A percentile compares a stretch with the other conserved stretches of the same genome.
phyloP scores from a whole-genome alignment of 371 early-diverging fungal species.

The Mortierella sp. region DNA sequence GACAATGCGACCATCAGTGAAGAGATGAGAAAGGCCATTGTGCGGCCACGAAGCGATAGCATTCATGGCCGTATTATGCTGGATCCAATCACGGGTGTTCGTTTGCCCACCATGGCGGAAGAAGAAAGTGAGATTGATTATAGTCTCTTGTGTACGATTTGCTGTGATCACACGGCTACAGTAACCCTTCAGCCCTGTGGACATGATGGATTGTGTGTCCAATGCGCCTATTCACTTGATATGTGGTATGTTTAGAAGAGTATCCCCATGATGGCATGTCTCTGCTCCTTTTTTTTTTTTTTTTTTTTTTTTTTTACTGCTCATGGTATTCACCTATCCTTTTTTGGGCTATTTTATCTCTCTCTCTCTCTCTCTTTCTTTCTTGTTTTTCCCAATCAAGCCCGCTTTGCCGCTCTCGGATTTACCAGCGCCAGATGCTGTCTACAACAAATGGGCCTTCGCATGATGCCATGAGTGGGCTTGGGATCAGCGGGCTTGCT shows the following conservation, averaged over 20 bases:
- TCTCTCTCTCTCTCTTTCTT: too few species aligned
- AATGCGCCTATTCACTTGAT: conserved; percentile 49
- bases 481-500: conserved; percentile 34
- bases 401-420: conserved; percentile 38
- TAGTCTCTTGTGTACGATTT: conserved; percentile 43
- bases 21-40: conserved; percentile 31
- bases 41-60: conserved; percentile 35
- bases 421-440: conserved; percentile 48
- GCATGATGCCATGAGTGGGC: conserved; percentile 9
- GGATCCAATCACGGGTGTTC: conserved; percentile 42
- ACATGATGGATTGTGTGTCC: conserved; percentile 48
- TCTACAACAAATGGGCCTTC: conserved; percentile 21
- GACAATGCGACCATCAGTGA: conserved; percentile 25
- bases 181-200: conserved; percentile 52
- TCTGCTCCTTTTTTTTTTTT: conserved; percentile 5
- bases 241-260: conserved; percentile 23
- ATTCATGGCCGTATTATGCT: conserved; percentile 31
- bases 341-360: too few species aligned
- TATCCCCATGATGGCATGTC: neutral
- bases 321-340: neutral
- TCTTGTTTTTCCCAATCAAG: neutral
- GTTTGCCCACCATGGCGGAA: conserved; percentile 34
- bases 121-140: conserved; percentile 41
- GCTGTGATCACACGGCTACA: conserved; percentile 52
- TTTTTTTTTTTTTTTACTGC: neutral